phyloP scores from a whole-genome alignment of 1,284 basidiomycete genomes.

The Psilocybe mexicana region DNA sequence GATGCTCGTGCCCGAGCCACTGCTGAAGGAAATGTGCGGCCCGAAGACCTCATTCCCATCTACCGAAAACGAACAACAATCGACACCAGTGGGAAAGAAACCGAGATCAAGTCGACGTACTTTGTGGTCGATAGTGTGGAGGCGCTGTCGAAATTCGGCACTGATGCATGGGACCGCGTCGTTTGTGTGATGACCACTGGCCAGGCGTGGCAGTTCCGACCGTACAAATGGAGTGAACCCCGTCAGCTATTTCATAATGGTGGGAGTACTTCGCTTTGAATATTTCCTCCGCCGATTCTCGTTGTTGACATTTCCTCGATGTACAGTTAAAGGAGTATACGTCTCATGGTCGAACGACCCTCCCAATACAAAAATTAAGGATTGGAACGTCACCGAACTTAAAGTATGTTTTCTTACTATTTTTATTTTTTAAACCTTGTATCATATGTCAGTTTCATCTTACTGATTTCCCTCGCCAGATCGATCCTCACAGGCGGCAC shows the following conservation, averaged over 20 bases:
- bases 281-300: not conserved
- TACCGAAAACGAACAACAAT: conserved; percentile 74
- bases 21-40: conserved; percentile 71
- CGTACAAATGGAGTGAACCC: conserved; percentile 96
- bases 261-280: conserved; percentile 29
- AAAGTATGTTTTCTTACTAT: conserved; percentile 52
- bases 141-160: conserved; percentile 87
- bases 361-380: conserved; percentile 83
- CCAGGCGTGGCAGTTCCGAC: conserved; percentile 96
- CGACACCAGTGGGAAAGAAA: conserved; percentile 50
- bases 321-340: conserved; percentile 87
- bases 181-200: conserved; percentile 97
- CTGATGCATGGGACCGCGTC: conserved; percentile 93
- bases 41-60: conserved; percentile 84
- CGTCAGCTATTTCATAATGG: conserved; percentile 91
- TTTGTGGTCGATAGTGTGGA: conserved; percentile 93
- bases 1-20: conserved; percentile 68
- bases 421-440: not conserved
- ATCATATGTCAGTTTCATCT: conserved; percentile 1
- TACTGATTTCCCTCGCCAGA: conserved; percentile 45
- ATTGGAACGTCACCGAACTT: conserved; percentile 96
- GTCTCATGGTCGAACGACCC: conserved; percentile 93
- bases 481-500: conserved; percentile 87
- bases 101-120: conserved; percentile 48
- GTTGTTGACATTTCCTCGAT: conserved; percentile 2